Conservation (phyloP, 2,329 filamentous ascomycete species). For the Exophiala alcalophila region DNA sequence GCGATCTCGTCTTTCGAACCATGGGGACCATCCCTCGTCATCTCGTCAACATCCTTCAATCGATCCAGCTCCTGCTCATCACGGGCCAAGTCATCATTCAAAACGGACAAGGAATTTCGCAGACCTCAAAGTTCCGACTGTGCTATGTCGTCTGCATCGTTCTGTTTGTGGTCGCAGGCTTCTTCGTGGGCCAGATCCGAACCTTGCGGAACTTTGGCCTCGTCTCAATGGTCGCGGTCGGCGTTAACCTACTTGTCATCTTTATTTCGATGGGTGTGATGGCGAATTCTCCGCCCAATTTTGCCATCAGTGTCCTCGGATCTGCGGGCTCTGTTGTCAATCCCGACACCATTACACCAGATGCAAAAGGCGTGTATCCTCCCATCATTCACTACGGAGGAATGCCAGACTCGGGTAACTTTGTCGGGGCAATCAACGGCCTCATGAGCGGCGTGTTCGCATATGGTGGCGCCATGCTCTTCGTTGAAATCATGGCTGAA, state of each 20-base stretch:
- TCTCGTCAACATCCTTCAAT: constrained; percentile 49
- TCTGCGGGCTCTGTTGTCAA: constrained; percentile 33
- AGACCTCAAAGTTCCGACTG: constrained; percentile 29
- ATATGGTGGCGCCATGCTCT: constrained; percentile 34
- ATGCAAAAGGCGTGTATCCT: constrained; percentile 24
- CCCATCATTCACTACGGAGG: constrained; percentile 29
- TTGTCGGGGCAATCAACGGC: constrained; percentile 32
- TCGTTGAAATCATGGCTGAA: constrained; percentile 36
- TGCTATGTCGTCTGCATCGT: constrained; percentile 32
- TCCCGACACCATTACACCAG: constrained; percentile 30
- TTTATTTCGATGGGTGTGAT: constrained; percentile 36
- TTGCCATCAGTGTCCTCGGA: constrained; percentile 30
- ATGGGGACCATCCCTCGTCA: constrained; percentile 48
- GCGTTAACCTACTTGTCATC: constrained; percentile 33
- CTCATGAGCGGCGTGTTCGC: constrained; percentile 34
- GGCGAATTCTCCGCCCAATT: constrained; percentile 33
- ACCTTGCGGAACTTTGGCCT: constrained; percentile 33
- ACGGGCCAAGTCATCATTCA: constrained; percentile 33
- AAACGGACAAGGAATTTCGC: constrained; percentile 25
- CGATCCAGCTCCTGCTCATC: constrained; percentile 42
- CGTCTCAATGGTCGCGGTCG: constrained; percentile 33
- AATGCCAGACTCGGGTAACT: constrained; percentile 25
- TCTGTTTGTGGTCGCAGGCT: constrained; percentile 32
- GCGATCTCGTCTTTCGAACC: constrained; percentile 50
- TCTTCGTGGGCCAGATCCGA: constrained; percentile 33